These are phyloP conservation scores for Tetracentron sinense DNA, from an alignment of 164 flowering plant species.

Conservation along the genomic window DNA sequence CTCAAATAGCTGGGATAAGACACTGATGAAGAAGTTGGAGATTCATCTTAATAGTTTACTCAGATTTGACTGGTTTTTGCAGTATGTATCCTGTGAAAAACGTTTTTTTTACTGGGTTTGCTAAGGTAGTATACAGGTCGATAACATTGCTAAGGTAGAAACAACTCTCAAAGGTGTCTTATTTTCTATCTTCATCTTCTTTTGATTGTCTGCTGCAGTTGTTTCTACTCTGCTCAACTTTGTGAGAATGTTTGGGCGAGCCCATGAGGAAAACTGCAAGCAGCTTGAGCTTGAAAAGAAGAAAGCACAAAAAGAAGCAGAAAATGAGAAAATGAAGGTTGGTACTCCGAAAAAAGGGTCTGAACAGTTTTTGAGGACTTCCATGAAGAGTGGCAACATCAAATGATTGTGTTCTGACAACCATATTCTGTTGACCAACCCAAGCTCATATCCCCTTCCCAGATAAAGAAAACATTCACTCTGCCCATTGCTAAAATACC, in stretches of 20 bases:
- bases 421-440: not conserved
- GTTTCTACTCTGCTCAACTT: conserved; percentile 73
- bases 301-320: conserved; percentile 64
- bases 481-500: not conserved
- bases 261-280: conserved; percentile 84
- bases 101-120: too few relatives aligned
- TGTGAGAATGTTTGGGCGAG: conserved; percentile 60
- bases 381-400: conserved; percentile 21
- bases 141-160: not conserved
- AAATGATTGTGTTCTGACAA: conserved; percentile 10
- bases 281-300: conserved; percentile 76
- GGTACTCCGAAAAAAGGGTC: conserved; percentile 27
- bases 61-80: too few relatives aligned
- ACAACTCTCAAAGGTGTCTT: too few relatives aligned
- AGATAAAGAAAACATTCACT: not conserved
- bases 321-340: conserved; percentile 44
- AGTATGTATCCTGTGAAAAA: too few relatives aligned
- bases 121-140: not conserved
- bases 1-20: too few relatives aligned
- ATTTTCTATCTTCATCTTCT: not conserved
- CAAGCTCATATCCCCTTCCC: conserved; percentile 5
- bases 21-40: too few relatives aligned
- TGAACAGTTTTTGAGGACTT: conserved; percentile 17
- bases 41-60: too few relatives aligned
- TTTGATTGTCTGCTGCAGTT: conserved; percentile 43